Evolutionary conservation across 441 rosid genomes (phyloP), one percentile per base, ranked within the genome.

Genomic region (Aquilaria agallochum): DNA sequence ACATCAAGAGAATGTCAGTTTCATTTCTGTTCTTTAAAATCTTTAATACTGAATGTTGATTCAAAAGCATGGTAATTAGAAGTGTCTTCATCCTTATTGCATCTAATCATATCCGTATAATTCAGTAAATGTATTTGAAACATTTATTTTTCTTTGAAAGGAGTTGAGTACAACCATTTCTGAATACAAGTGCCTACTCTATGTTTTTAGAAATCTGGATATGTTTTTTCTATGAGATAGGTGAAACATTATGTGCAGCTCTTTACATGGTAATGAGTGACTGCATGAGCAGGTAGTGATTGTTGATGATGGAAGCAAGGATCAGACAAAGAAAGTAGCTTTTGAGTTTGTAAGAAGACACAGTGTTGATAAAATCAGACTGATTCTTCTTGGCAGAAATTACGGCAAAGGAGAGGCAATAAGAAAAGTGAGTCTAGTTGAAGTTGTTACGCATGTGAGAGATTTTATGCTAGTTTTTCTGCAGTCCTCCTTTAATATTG

Each of bases 341-440:
- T 82, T 88, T 66, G 87, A 80, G 66, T 90, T 72, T 68, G 85
- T 85, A 33, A 88, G 70, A 75, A 90, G 81, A 68, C 67, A 88
- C 65, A 66, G 94, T 10, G 82, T 88, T 63, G 90, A 90, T 65
- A 88, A 77, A 65, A 84, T 95, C 48, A 86, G 99, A 74, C 72
- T 80, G 63, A 85, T 95, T 77, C 88, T 91, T 62, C 96, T 95
- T 48, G 98, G 99, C 32, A 86, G 71, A 72, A 92, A 92, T 72
- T 97, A 90, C 62, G 97, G 99, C 44, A 95, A 95, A 80, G 99
- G 99, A 78, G 99, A 95, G 77, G 97, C 98, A 59, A 89, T 92
- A 71, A 79, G 97, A 84, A 91, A 78, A 81, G 96, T 95, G 91
- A 87, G 97, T 81, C 65, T 66, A 55, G 61, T 71, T 70, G 58